Evolutionary conservation across 139 green algal genomes (phyloP), one percentile per base, ranked within the genome.

Genomic region (Chlorella sp.): DNA sequence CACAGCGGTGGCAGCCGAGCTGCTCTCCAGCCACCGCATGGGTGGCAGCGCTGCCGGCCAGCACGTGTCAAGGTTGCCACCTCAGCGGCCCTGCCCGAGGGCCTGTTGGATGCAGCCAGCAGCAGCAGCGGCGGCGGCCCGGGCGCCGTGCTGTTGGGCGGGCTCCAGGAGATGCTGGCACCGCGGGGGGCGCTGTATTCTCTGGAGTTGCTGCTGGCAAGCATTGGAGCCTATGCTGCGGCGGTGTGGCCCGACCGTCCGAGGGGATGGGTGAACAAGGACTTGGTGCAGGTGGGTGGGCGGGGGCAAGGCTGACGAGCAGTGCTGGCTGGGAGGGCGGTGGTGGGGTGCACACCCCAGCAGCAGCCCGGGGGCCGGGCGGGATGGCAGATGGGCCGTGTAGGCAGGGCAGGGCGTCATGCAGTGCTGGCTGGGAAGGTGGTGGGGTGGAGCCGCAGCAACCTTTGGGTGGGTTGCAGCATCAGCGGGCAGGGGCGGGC

Each of bases 251-350:
- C 87, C 28, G 28, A 34, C 11, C 87, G 91, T 12, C 91, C 91
- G 0, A 19, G 91, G 12, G 91, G 91, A 26, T 91, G 87, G 87
- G 69, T 66, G 11, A 34, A 40, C 28, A 42, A 42, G 37, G 87
- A 86, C n/a, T 39, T 93, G 32, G 18, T 93, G 34, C 36, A 66
- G 66, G 90, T 92, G 37, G 18, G n/a, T n/a, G n/a, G n/a, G n/a
- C n/a, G n/a, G 79, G 36, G 53, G 37, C 22, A 9, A 21, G 1
- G 34, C n/a, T 79, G n/a, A 18, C 32, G 15, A 21, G 21, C 71
- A 79, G 32, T 4, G 71, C 26, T 40, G 28, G 2, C 71, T 39
- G 48, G 48, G 48, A 5, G 9, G 48, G n/a, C n/a, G n/a, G 48
- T 57, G 9, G 48, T 57, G 48, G 5, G 48, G 48, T 57, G 48